Evolutionary conservation across 2,329 filamentous ascomycete genomes (phyloP).

Genomic region (Microdochium bolleyi): DNA sequence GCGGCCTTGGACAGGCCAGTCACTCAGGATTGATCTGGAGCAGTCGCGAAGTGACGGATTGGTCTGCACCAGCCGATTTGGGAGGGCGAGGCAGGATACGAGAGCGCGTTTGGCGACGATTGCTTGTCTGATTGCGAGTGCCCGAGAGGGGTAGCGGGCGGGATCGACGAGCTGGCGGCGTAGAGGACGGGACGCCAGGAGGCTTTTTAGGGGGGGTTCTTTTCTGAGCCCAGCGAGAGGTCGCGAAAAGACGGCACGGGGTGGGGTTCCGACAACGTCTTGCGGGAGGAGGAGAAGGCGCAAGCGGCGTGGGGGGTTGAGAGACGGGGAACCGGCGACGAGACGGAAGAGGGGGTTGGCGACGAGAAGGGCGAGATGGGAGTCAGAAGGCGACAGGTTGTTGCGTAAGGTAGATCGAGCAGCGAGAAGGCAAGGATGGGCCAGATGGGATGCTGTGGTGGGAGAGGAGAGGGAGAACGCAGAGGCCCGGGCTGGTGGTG

Average conservation of each 20-base stretch:
- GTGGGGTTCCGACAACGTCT: not conserved
- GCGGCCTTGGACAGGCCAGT: slow-evolving; percentile 17
- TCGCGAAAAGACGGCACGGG: not conserved
- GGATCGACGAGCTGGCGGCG: not conserved
- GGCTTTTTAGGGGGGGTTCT: not conserved
- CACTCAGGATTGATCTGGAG: not conserved
- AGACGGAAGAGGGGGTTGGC: not conserved
- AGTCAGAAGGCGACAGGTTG: not conserved
- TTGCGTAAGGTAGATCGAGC: not conserved
- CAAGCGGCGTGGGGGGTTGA: no score
- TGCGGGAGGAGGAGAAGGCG: not conserved
- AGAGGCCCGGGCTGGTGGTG: not conserved
- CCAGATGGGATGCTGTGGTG: not conserved
- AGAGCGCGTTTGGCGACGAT: not conserved
- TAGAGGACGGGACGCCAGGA: not conserved
- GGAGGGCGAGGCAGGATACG: not conserved
- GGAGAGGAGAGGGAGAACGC: not conserved
- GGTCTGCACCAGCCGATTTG: not conserved
- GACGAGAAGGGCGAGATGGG: not conserved
- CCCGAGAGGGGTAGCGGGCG: not conserved
- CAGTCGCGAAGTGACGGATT: not conserved
- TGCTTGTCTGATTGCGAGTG: not conserved
- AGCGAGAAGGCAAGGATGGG: not conserved
- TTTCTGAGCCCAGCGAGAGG: not conserved
- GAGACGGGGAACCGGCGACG: no score